Percentiles rank a stretch among this genome's conserved stretches.
phyloP scores from a whole-genome alignment of 345 rosid species.

The Populus ilicifolia region DNA sequence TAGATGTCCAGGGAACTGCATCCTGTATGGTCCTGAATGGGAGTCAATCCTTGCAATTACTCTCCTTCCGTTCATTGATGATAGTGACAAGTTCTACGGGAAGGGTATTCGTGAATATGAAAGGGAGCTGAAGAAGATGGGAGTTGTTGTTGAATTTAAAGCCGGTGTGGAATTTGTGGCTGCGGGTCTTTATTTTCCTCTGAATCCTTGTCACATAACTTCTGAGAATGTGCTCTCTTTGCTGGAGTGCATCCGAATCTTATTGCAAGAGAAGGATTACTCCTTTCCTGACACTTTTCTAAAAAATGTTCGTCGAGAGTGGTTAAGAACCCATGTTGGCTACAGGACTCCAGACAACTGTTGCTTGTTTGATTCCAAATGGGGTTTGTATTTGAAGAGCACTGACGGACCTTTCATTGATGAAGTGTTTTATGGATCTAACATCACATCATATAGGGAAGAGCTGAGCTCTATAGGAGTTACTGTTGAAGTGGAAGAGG shows the following conservation, averaged over 20 bases:
- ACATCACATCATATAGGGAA: slow-evolving; percentile 19
- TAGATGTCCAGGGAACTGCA: slow-evolving; percentile 50
- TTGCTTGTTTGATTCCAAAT: slow-evolving; percentile 40
- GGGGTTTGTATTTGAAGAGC: slow-evolving; percentile 35
- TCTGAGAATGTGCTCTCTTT: slow-evolving; percentile 36
- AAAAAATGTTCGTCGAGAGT: slow-evolving; percentile 32
- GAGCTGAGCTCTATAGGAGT: slow-evolving; percentile 56
- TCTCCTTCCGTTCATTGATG: slow-evolving; percentile 58
- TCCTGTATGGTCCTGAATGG: slow-evolving; percentile 53
- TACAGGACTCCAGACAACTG: slow-evolving; percentile 44
- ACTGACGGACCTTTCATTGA: slow-evolving; percentile 75
- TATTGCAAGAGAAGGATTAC: slow-evolving; percentile 15
- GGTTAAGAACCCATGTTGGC: slow-evolving; percentile 58
- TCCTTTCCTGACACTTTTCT: slow-evolving; percentile 31
- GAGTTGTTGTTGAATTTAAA: slow-evolving; percentile 36
- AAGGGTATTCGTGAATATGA: slow-evolving; percentile 36
- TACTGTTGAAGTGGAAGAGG: slow-evolving; percentile 24
- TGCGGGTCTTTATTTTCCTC: slow-evolving; percentile 36
- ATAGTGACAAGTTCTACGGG: slow-evolving; percentile 43
- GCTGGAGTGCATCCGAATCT: slow-evolving; percentile 41
- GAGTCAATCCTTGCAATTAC: slow-evolving; percentile 44
- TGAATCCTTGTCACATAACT: slow-evolving; percentile 22
- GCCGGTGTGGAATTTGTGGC: slow-evolving; percentile 50
- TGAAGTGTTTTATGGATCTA: slow-evolving; percentile 49
- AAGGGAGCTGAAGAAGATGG: slow-evolving; percentile 47